These are phyloP conservation scores for Chaetomiaceae sp. DNA, from an alignment of 2,329 filamentous ascomycete genomes.

Conservation along the genomic window DNA sequence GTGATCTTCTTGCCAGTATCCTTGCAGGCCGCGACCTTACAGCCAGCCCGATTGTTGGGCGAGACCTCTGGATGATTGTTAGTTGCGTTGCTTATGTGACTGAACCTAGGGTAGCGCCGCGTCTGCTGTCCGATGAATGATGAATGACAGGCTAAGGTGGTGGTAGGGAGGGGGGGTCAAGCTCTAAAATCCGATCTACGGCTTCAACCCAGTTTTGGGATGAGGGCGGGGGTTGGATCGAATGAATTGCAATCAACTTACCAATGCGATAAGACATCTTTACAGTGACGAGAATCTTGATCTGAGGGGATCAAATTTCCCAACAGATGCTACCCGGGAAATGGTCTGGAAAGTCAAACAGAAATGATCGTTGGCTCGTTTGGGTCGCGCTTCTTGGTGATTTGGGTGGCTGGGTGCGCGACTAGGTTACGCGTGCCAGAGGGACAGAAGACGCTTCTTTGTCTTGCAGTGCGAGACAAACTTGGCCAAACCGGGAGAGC, in stretches of 20 bases:
- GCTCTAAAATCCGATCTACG: not conserved
- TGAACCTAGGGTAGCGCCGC: too few relatives aligned
- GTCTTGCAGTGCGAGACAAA: too few relatives aligned
- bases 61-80: constrained; percentile 75
- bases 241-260: constrained; percentile 31
- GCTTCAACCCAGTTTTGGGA: not conserved
- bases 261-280: constrained; percentile 48
- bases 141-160: not conserved
- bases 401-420: too few relatives aligned
- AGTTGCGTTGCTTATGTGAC: too few relatives aligned
- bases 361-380: not conserved
- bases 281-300: not conserved
- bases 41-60: constrained; percentile 67
- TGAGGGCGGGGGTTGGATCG: not conserved
- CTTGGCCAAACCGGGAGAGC: too few relatives aligned
- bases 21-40: constrained; percentile 71
- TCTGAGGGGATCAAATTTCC: not conserved
- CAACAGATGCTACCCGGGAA: not conserved
- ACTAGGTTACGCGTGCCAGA: too few relatives aligned
- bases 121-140: not conserved
- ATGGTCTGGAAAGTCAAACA: not conserved
- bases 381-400: too few relatives aligned
- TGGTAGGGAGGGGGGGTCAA: not conserved
- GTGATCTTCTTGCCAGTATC: constrained; percentile 60
- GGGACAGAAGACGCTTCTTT: too few relatives aligned